phyloP scores from a whole-genome alignment of 108 stramenopile genomes.

The Pseudonitzschia delicatissima region DNA sequence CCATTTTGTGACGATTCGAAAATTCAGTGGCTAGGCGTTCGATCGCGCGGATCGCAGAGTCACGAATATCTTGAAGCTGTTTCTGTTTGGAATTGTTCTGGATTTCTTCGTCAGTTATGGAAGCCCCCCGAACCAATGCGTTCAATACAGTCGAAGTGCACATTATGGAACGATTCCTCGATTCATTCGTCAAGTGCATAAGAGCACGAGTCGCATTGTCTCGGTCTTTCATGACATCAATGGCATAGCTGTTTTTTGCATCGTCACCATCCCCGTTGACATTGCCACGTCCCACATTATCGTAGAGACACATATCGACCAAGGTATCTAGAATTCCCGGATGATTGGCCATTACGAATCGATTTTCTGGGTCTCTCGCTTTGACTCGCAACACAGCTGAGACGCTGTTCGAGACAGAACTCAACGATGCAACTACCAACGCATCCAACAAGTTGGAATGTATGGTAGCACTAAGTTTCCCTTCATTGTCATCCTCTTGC shows the following conservation, averaged over 20 bases:
- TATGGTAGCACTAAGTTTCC: neutral
- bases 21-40: slow-evolving; percentile 82
- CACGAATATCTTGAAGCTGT: slow-evolving; percentile 42
- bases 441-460: slow-evolving; percentile 63
- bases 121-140: slow-evolving; percentile 64
- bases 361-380: slow-evolving; percentile 73
- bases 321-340: slow-evolving; percentile 72
- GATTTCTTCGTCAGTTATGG: slow-evolving; percentile 26
- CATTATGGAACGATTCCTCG: slow-evolving; percentile 58
- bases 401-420: slow-evolving; percentile 53
- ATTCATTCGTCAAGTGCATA: slow-evolving; percentile 81
- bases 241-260: neutral
- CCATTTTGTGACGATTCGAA: slow-evolving; percentile 72
- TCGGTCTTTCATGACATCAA: slow-evolving; percentile 42
- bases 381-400: slow-evolving; percentile 81
- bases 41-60: slow-evolving; percentile 74
- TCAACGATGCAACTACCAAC: slow-evolving; percentile 71
- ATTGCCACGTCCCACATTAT: neutral
- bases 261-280: neutral
- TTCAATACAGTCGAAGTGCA: slow-evolving; percentile 63
- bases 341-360: slow-evolving; percentile 64
- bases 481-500: neutral
- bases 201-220: slow-evolving; percentile 82
- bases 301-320: slow-evolving; percentile 42
- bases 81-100: neutral